Conservation (phyloP, 139 green algal species). For the Picochlorum costavermella region DNA sequence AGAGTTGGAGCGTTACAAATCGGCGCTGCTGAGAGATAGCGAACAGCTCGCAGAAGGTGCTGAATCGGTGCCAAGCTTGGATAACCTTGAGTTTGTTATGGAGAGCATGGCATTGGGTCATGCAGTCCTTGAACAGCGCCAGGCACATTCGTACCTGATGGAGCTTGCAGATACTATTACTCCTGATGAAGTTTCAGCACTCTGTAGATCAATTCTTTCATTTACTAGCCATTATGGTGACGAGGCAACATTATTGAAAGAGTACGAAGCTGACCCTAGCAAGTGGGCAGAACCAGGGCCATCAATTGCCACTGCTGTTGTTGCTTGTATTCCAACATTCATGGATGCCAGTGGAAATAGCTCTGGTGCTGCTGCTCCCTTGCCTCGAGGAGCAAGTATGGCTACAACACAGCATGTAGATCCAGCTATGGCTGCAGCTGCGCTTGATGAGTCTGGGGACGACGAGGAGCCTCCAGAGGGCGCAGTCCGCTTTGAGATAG, state of each 20-base stretch:
- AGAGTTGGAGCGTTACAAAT: slow-evolving; percentile 85
- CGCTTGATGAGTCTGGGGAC: slow-evolving; percentile 17
- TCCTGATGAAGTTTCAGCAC: slow-evolving; percentile 69
- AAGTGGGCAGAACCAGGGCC: slow-evolving; percentile 43
- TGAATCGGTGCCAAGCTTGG: slow-evolving; percentile 69
- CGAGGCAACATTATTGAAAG: slow-evolving; percentile 44
- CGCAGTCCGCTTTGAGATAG: slow-evolving; percentile 59
- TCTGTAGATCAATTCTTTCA: slow-evolving; percentile 70
- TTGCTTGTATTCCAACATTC: slow-evolving; percentile 87
- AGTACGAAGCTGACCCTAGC: slow-evolving; percentile 29
- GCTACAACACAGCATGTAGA: slow-evolving; percentile 70
- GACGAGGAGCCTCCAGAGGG: slow-evolving; percentile 31
- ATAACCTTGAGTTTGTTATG: slow-evolving; percentile 98
- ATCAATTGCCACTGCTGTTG: slow-evolving; percentile 68
- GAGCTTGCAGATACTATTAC: slow-evolving; percentile 61
- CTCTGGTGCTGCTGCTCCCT: slow-evolving; percentile 26
- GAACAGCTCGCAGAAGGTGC: slow-evolving; percentile 78
- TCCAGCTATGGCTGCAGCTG: slow-evolving; percentile 12
- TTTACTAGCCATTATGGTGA: slow-evolving; percentile 82
- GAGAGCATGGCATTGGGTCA: slow-evolving; percentile 88
- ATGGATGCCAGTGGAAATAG: slow-evolving; percentile 49
- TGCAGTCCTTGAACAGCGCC: slow-evolving; percentile 63
- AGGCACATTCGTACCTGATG: slow-evolving; percentile 52
- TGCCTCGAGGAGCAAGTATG: slow-evolving; percentile 45
- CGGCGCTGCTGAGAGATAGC: slow-evolving; percentile 79